Base-by-base conservation (phyloP, 495 filamentous ascomycete genomes). In the Hypomontagnella submonticulosa region DNA sequence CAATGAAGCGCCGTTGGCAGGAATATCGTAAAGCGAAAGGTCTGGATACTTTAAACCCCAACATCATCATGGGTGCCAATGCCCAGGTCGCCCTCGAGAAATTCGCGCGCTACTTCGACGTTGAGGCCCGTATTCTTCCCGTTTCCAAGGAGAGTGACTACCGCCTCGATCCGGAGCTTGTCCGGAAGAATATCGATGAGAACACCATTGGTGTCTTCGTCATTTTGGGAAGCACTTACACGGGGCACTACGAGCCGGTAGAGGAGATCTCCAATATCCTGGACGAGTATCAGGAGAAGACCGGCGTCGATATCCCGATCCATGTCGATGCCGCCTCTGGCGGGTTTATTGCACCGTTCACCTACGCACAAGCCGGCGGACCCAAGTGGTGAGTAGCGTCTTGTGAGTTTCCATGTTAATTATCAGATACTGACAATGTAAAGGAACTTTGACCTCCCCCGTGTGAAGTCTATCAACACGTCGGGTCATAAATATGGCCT, bases 1-100 rank as follows among this genome's bases (percentile, higher is more conserved):
- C 90, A 6, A 91, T 92, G 89, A 92, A 92, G 79, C 81, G 89
- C 4, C 80, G 88, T 4, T 92, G 90, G 90, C 89, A 91, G 71
- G 87, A 91, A 66, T 82, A 81, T 57, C 79, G 88, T 19, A 74
- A 78, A 42, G 79, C 77, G 0, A 81, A 83, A 48, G 87, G 88
- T 3, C 88, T 90, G 43, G 85, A 89, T 30, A 83, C 83, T 0
- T 75, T 72, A 7, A 84, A 80, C 33, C 89, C 89, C 5, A 92
- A 92, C 71, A 91, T 92, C 68, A 77, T 92, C 61, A 91, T 92
- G 89, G 90, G 89, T 1, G 81, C 87, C 15, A 92, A 92, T 71
- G 88, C 89, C 12, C 89, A 92, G 70, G 90, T 92, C 4, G 89
- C 89, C 3, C 78, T 92, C 20, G 87, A 90, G 76, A 92, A 92